Evolutionary conservation across 768 basidiomycete genomes (phyloP).

Genomic region (Tubosaeta brunneosetosa): DNA sequence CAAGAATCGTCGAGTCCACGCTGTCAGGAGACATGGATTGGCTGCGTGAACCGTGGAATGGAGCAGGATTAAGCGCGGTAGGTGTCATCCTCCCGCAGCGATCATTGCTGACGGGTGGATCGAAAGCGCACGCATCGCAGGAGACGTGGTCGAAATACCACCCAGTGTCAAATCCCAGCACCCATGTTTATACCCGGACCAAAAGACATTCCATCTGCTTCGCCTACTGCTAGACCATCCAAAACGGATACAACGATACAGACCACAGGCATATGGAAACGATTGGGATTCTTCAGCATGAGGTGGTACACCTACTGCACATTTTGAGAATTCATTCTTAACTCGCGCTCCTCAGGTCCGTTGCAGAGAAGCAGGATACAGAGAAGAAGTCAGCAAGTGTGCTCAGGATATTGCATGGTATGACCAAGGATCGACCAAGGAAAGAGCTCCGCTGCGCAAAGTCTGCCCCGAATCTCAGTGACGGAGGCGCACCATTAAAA

Average conservation of each 20-base stretch:
- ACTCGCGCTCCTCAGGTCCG: slow-evolving; percentile 8
- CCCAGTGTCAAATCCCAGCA: slow-evolving; percentile 2
- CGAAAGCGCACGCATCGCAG: slow-evolving; percentile 25
- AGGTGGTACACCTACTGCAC: slow-evolving; percentile 10
- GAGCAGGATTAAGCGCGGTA: slow-evolving; percentile 20
- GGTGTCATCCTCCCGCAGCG: background rate
- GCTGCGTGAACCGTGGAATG: slow-evolving; percentile 26
- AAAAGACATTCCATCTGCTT: background rate
- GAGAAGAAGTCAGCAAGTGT: slow-evolving; percentile 4
- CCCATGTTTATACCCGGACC: slow-evolving; percentile 13
- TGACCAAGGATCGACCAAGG: slow-evolving; percentile 16
- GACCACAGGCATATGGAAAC: slow-evolving; percentile 2
- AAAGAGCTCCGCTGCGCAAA: slow-evolving; percentile 20
- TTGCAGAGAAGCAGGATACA: slow-evolving; percentile 2
- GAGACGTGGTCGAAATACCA: slow-evolving; percentile 4
- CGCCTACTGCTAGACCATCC: slow-evolving; percentile 2
- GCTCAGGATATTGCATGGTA: slow-evolving; percentile 7
- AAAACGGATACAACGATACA: background rate
- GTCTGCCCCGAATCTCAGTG: slow-evolving; percentile 22
- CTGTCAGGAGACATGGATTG: slow-evolving; percentile 12
- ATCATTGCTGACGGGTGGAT: background rate
- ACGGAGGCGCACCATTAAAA: background rate
- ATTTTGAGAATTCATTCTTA: background rate
- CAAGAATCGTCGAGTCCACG: slow-evolving; percentile 16
- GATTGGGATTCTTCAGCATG: slow-evolving; percentile 17